These are phyloP conservation scores for Aphanomyces euteiches DNA, from an alignment of 352 stramenopile species.

Conservation along the genomic window DNA sequence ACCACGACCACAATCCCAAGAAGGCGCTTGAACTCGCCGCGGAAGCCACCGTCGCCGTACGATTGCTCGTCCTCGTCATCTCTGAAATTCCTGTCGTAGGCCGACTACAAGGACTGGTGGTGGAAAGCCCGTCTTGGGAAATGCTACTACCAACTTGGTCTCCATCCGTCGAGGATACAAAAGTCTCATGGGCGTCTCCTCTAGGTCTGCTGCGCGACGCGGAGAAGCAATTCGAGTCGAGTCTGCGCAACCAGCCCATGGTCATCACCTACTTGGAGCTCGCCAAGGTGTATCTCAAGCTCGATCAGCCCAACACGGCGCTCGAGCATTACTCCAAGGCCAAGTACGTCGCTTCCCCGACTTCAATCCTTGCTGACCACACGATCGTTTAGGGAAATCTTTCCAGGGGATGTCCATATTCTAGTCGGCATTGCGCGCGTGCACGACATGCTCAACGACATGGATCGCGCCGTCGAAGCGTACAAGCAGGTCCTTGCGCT, in stretches of 20 bases:
- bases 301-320: slow-evolving; percentile 93
- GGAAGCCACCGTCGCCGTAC: slow-evolving; percentile 76
- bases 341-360: slow-evolving; percentile 17
- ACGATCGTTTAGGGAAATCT: slow-evolving; percentile 39
- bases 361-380: background rate
- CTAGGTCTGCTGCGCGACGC: slow-evolving; percentile 85
- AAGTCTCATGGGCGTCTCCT: background rate
- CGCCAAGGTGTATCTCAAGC: slow-evolving; percentile 90
- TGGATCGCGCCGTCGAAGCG: slow-evolving; percentile 60
- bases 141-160: slow-evolving; percentile 90
- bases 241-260: slow-evolving; percentile 84
- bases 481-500: slow-evolving; percentile 87
- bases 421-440: slow-evolving; percentile 83
- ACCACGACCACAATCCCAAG: slow-evolving; percentile 89
- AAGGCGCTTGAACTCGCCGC: slow-evolving; percentile 90
- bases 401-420: slow-evolving; percentile 76
- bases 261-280: slow-evolving; percentile 88
- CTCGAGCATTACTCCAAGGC: slow-evolving; percentile 80
- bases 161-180: background rate
- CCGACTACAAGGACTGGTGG: slow-evolving; percentile 92
- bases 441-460: slow-evolving; percentile 91
- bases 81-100: slow-evolving; percentile 3
- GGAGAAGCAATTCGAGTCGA: slow-evolving; percentile 90
- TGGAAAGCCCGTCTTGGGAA: slow-evolving; percentile 93
- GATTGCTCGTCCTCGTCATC: background rate